phyloP scores from a whole-genome alignment of 495 filamentous ascomycete species.

The Aspergillus indologenus region DNA sequence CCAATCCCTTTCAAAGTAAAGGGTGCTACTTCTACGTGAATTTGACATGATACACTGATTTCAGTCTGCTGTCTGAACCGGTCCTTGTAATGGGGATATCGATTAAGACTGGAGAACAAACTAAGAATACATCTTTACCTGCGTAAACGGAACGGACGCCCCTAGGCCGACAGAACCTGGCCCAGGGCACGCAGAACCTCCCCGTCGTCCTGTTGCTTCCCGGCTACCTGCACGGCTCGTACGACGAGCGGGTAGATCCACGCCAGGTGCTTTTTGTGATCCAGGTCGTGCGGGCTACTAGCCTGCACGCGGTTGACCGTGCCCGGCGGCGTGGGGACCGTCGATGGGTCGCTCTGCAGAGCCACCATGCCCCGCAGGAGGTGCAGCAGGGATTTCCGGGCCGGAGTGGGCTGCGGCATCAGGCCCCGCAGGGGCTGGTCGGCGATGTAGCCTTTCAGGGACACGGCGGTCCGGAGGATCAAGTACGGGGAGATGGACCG shows the following conservation, averaged over 20 bases:
- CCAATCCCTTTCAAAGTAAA: too few species aligned
- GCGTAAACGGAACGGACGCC: conserved; percentile 30
- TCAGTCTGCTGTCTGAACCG: too few species aligned
- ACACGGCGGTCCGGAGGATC: conserved; percentile 75
- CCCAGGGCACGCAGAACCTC: conserved; percentile 58
- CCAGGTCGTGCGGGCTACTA: neutral
- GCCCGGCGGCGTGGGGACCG: conserved; percentile 59
- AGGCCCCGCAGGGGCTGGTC: conserved; percentile 88
- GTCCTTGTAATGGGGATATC: too few species aligned
- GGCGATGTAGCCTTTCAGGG: conserved; percentile 77
- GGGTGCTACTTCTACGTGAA: too few species aligned
- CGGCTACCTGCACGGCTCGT: conserved; percentile 64
- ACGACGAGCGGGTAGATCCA: conserved; percentile 80
- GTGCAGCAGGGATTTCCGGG: conserved; percentile 73
- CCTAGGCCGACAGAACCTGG: conserved; percentile 66
- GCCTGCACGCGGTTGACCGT: neutral
- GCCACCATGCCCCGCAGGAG: conserved; percentile 61
- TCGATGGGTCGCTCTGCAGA: conserved; percentile 66
- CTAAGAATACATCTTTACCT: conserved; percentile 5
- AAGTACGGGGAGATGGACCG: conserved; percentile 77
- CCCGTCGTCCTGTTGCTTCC: conserved; percentile 57
- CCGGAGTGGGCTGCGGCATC: conserved; percentile 86
- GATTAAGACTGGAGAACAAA: too few species aligned
- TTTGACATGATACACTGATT: too few species aligned
- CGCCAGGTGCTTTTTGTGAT: conserved; percentile 69